Evolutionary conservation across 257 asterid genomes (phyloP).

Genomic region (Plantago major): DNA sequence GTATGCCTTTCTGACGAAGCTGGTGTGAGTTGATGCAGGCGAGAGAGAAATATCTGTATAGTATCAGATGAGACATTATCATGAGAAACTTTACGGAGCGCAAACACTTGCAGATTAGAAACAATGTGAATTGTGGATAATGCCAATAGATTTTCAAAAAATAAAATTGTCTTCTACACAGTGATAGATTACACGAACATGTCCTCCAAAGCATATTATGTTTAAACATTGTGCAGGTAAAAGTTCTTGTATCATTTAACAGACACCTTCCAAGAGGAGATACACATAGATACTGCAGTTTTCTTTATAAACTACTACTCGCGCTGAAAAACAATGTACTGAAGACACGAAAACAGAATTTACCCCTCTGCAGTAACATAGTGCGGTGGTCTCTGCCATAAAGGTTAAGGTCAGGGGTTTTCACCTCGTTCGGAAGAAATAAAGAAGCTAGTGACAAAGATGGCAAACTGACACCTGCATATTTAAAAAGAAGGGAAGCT

Average conservation of each 20-base stretch:
- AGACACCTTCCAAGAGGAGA: not conserved
- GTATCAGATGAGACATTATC: no score
- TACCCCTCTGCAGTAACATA: conserved; percentile 32
- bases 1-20: no score
- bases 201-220: no score
- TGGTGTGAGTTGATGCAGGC: conserved; percentile 17
- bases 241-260: no score
- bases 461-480: conserved; percentile 47
- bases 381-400: conserved; percentile 13
- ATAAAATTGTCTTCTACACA: no score
- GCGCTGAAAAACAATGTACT: not conserved
- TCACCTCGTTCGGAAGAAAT: conserved; percentile 28
- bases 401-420: conserved; percentile 20
- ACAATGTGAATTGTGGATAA: not conserved
- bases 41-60: conserved; percentile 15
- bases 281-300: not conserved
- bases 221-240: no score
- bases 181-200: no score
- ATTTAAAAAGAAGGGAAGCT: conserved; percentile 1
- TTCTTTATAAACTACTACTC: not conserved
- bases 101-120: not conserved
- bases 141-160: not conserved
- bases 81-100: not conserved
- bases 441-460: conserved; percentile 37
- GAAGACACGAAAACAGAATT: not conserved